Percentiles rank a stretch among this genome's conserved stretches.
These are phyloP conservation scores for Suhomyces prunicola DNA, from an alignment of 805 yeast genomes.

Conservation along the genomic window DNA sequence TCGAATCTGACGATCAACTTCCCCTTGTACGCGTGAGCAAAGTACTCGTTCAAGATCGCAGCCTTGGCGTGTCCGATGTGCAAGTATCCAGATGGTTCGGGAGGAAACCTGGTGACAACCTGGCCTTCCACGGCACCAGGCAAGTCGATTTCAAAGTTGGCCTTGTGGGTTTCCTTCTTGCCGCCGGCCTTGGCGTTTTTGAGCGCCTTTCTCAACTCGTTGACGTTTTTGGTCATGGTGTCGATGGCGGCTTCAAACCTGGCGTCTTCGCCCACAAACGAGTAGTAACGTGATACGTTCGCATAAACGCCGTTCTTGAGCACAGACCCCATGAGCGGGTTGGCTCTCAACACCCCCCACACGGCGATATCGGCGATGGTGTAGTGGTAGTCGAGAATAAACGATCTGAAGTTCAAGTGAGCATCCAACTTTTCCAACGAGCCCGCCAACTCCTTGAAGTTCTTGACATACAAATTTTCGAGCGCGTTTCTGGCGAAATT, in stretches of 20 bases:
- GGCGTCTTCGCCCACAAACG: conserved; percentile 62
- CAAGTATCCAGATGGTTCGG: conserved; percentile 98
- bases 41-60: conserved; percentile 92
- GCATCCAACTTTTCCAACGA: conserved; percentile 78
- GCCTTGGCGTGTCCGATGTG: conserved; percentile 99
- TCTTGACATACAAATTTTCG: conserved; percentile 70
- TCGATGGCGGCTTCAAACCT: conserved; percentile 71
- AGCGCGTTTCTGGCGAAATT: conserved; percentile 66
- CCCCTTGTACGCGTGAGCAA: conserved; percentile 94
- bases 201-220: conserved; percentile 69
- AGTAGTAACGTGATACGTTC: conserved; percentile 93
- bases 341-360: conserved; percentile 94
- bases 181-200: conserved; percentile 36
- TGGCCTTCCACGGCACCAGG: conserved; percentile 89
- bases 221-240: conserved; percentile 60
- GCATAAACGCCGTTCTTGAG: conserved; percentile 79
- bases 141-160: conserved; percentile 90
- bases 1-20: conserved; percentile 95
- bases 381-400: conserved; percentile 61
- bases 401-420: conserved; percentile 83
- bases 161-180: conserved; percentile 86
- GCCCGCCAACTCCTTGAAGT: conserved; percentile 79
- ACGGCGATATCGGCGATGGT: conserved; percentile 80
- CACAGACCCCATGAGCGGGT: conserved; percentile 88
- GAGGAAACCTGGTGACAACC: conserved; percentile 98